Evolutionary conservation across 2,329 filamentous ascomycete genomes (phyloP), one percentile per base, ranked within the genome.

Genomic region (Cryoendolithus antarcticus): DNA sequence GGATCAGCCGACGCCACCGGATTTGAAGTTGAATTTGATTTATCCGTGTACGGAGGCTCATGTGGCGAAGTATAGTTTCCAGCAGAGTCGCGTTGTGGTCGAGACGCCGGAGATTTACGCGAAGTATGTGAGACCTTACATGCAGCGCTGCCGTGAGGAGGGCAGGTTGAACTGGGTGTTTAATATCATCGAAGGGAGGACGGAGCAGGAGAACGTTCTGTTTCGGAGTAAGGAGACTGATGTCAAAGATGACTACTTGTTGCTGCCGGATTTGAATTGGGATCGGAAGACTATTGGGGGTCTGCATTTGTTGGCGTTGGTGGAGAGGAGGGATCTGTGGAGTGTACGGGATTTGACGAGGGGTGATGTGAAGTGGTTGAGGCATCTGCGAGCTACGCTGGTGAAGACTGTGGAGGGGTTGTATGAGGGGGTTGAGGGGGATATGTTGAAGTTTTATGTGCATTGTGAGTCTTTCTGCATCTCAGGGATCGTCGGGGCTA

Each of bases 391-490:
- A 47, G 60, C 68, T 38, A 80, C 80, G 52, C 68, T 96, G 44
- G 56, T 93, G 3, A 72, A 79, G 43, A 82, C 81, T 2, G 82
- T 84, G 1, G 74, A 80, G 9, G 63, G 70, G 51, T 72, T 84
- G 47, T 95, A 91, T 33, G 75, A 77, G 1, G 69, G 68, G 33
- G 59, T 95, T 40, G 86, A 93, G 48, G 61, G 63, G 45, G 89
- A 96, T 66, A 83, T 93, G 70, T 62, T 98, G 51, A 96, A 96
- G 70, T 73, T 95, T 42, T 98, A 96, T 62, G 75, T 94, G 48
- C 91, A 98, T 63, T 96, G 72, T 73, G 57, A 53, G 68, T 65
- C 13, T 29, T 24, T 10, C 3, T 12, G 2, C 3, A 35, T 12
- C 15, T 2, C 2, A 4, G n/a, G n/a, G 19, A 1, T 1, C 3